Evolutionary conservation across 1,284 basidiomycete genomes (phyloP).

Genomic region (Cryptococcus amylolentus): DNA sequence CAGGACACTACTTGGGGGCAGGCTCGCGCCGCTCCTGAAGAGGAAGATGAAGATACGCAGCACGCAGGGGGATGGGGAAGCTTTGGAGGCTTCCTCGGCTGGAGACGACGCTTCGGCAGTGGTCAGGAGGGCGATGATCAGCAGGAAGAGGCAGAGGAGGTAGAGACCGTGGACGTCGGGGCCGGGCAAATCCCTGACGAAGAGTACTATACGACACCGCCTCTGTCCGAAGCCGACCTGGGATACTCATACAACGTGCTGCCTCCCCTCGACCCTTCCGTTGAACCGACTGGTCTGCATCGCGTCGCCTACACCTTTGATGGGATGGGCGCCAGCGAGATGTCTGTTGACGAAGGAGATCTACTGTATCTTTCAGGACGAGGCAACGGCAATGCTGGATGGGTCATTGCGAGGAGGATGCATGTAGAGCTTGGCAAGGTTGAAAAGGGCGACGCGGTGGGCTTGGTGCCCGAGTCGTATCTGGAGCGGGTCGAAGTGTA

Average conservation of each 20-base stretch:
- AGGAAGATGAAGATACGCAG: background rate
- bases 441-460: conserved; percentile 23
- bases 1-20: background rate
- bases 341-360: conserved; percentile 41
- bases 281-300: conserved; percentile 40
- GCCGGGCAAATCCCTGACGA: background rate
- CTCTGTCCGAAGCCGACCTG: conserved; percentile 6
- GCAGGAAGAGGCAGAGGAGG: conserved; percentile 11
- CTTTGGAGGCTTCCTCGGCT: conserved; percentile 24
- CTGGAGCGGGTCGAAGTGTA: conserved; percentile 26
- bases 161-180: conserved; percentile 2
- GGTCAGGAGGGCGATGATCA: conserved; percentile 1
- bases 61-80: conserved; percentile 21
- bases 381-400: conserved; percentile 45
- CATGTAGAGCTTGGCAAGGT: conserved; percentile 9
- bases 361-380: conserved; percentile 41
- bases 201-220: conserved; percentile 15
- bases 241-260: conserved; percentile 9
- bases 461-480: conserved; percentile 48
- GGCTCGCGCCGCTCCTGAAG: conserved; percentile 1
- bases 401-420: conserved; percentile 45
- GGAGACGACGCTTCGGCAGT: conserved; percentile 22
- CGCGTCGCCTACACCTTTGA: conserved; percentile 43
- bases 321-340: conserved; percentile 43
- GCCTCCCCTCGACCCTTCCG: conserved; percentile 4